phyloP scores from a whole-genome alignment of 179 eudicot species.

The Beta corolliflora region DNA sequence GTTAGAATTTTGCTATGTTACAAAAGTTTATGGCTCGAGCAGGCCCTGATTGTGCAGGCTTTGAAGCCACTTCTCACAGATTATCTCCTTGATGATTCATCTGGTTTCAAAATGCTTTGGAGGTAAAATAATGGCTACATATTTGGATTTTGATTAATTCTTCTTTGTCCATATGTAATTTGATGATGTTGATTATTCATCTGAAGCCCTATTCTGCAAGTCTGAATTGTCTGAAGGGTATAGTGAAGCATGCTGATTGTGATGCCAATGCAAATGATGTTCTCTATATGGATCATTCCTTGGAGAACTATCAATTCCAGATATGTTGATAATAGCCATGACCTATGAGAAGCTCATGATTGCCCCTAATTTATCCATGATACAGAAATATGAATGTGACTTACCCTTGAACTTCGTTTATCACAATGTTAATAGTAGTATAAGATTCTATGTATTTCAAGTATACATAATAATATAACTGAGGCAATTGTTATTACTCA shows the following conservation, averaged over 20 bases:
- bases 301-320: constrained; percentile 78
- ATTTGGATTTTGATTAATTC: background rate
- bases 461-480: too few relatives aligned
- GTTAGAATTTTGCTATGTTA: constrained; percentile 22
- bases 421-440: too few relatives aligned
- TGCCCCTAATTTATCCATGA: constrained; percentile 72
- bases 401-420: constrained; percentile 2
- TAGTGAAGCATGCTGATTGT: constrained; percentile 59
- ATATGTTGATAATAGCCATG: constrained; percentile 77
- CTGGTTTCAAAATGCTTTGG: constrained; percentile 67
- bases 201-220: constrained; percentile 63
- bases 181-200: constrained; percentile 25
- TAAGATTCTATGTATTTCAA: background rate
- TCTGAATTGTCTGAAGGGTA: constrained; percentile 58
- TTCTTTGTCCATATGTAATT: background rate
- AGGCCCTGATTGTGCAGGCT: constrained; percentile 78
- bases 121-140: constrained; percentile 49
- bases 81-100: constrained; percentile 38
- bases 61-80: constrained; percentile 57
- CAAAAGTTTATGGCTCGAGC: constrained; percentile 90
- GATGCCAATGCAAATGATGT: constrained; percentile 47
- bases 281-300: constrained; percentile 85
- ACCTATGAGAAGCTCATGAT: constrained; percentile 72
- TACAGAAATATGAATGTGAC: constrained; percentile 68
- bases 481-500: background rate